Percentiles rank a stretch among this genome's conserved stretches.
Evolutionary conservation across 2,329 filamentous ascomycete species (phyloP).

Genomic region (Elsinoe batatas): DNA sequence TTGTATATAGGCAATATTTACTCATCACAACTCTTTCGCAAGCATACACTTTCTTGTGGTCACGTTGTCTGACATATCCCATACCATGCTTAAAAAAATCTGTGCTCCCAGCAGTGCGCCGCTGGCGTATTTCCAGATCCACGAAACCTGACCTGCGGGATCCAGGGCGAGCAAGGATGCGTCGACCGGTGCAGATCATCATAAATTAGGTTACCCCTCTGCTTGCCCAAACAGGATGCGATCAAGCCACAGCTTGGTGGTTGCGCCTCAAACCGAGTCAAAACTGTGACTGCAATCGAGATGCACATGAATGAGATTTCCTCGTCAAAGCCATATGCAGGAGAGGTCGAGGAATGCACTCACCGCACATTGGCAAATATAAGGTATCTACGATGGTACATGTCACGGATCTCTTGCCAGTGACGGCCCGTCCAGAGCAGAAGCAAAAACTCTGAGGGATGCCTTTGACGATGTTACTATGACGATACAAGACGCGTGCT

Average conservation of each 20-base stretch:
- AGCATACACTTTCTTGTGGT: too few species aligned
- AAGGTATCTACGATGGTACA: background rate
- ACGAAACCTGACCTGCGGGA: background rate
- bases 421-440: background rate
- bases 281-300: background rate
- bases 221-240: background rate
- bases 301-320: background rate
- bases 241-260: background rate
- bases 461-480: conserved; percentile 7
- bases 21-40: background rate
- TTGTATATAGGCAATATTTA: background rate
- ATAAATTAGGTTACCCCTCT: conserved; percentile 3
- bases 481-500: conserved; percentile 1
- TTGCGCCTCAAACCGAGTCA: background rate
- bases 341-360: background rate
- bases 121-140: background rate
- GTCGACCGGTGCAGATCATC: background rate
- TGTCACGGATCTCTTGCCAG: background rate
- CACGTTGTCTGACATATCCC: too few species aligned
- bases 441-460: conserved; percentile 10
- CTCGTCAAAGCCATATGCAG: background rate
- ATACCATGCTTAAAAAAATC: too few species aligned
- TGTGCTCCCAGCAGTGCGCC: background rate
- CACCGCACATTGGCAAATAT: background rate
- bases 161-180: background rate